These are phyloP conservation scores for Fomitopsis palustris DNA, from an alignment of 1,284 basidiomycete species.

Conservation along the genomic window DNA sequence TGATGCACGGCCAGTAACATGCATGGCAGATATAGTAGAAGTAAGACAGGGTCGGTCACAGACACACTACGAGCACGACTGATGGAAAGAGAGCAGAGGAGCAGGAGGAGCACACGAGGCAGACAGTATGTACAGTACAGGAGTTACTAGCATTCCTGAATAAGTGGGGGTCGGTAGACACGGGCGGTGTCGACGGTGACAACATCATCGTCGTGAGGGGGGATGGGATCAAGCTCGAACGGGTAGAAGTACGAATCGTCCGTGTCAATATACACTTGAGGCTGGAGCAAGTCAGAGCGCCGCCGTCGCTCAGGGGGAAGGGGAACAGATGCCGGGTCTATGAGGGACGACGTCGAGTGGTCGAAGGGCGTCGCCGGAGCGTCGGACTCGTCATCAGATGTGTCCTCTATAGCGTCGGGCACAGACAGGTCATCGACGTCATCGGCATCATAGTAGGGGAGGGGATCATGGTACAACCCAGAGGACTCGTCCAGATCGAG, in stretches of 20 bases:
- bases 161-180: conserved; percentile 34
- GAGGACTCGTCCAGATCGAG: conserved; percentile 38
- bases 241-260: conserved; percentile 57
- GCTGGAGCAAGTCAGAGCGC: conserved; percentile 30
- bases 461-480: conserved; percentile 47
- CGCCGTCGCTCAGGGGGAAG: conserved; percentile 48
- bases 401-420: conserved; percentile 78
- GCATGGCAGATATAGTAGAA: conserved; percentile 17
- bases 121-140: neutral
- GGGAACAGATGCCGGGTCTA: conserved; percentile 45
- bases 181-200: conserved; percentile 39
- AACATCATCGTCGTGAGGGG: conserved; percentile 48
- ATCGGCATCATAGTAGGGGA: conserved; percentile 59
- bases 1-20: conserved; percentile 15
- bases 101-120: conserved; percentile 15
- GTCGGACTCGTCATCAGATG: conserved; percentile 79
- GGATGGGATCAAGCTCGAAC: conserved; percentile 65
- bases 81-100: conserved; percentile 18
- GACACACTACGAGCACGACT: conserved; percentile 13
- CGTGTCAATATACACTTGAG: conserved; percentile 59
- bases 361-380: conserved; percentile 51
- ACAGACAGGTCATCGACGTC: conserved; percentile 65
- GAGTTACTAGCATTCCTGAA: conserved; percentile 56
- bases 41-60: conserved; percentile 8
- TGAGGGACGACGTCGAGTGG: conserved; percentile 36